Evolutionary conservation across 2,329 filamentous ascomycete species (phyloP), one percentile per base, ranked within the genome.

Genomic region (Setomelanomma holmii): DNA sequence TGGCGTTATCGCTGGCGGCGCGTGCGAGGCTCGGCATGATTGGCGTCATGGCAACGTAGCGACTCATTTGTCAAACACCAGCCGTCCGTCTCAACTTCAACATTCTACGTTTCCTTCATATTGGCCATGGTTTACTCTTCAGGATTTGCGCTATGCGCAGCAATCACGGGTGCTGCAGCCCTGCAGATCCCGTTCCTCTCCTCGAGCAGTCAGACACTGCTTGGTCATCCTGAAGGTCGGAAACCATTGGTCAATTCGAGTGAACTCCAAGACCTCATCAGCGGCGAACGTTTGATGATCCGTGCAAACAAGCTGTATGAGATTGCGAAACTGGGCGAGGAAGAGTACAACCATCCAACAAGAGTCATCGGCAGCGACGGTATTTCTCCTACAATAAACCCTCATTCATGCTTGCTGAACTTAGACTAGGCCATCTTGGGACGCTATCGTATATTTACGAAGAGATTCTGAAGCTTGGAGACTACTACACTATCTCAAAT

Each of bases 261-360:
- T 10, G 70, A 65, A 40, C 63, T 76, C 20, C 71, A 75, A 38
- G 64, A 69, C 40, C 60, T 71, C 42, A 71, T 76, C 56, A 73
- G 68, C 14, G 64, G 64, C 14, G 67, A 75, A 12, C 61, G 66
- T 19, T 52, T 76, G 23, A 59, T 72, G 48, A 49, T 49, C 11
- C 64, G 71, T 23, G 67, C 73, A 7, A 68, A 74, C 58, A 68
- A 72, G 55, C 52, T 78, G 43, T 76, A 74, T 43, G 67, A 73
- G 47, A 73, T 77, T 36, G 77, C 76, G 3, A 78, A 78, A 54
- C 68, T 78, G 40, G 73, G 75, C 5, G 72, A 75, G 10, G 60
- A 63, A 8, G 76, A 75, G 39, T 76, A 77, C 63, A 75, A 78
- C 45, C 74, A 75, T 40, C 78, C 77, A n/a, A 73, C 77, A 7